Base-by-base conservation (phyloP, 345 rosid species). In the Hevea brasiliensis region DNA sequence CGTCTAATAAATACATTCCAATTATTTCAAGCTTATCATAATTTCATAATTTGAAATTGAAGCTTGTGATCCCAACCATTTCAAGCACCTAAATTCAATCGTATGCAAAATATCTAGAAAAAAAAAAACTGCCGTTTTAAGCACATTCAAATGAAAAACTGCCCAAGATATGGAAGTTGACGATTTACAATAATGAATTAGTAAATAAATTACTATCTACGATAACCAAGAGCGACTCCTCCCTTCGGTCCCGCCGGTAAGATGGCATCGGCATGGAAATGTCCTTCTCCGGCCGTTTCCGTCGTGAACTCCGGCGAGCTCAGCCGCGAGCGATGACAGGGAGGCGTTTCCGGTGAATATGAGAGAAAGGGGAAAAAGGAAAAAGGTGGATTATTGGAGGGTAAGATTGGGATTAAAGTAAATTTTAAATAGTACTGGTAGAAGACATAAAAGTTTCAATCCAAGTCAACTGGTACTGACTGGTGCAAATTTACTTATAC, bases 171-270 rank as follows among this genome's bases (percentile, higher is more conserved):
- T 50, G 14, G 21, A 50, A 50, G 18, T 20, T 14, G 55, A 50
- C 55, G 17, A 14, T 50, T 3, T 20, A n/a, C n/a, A 48, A 45
- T 37, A 55, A 69, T 3, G 40, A 65, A 59, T 51, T 53, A 50
- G 11, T 10, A n/a, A 65, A 44, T 14, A 26, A 48, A 76, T 67
- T 73, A 89, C 97, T 80, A 3, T 66, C 77, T 80, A 76, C 72
- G 55, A 89, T 72, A 82, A 85, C 84, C 35, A 83, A 44, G 79
- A 83, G 75, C 14, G 81, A 72, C 40, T 74, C 81, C 61, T 87
- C 81, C 68, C 77, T 83, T 59, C 78, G 71, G 57, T 89, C 87
- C 1, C 82, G 81, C 44, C 84, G 74, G 71, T 71, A 80, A 62
- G 91, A 82, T 24, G 85, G 82, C 69, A 80, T 73, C 50, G 85